Evolutionary conservation across 2,329 filamentous ascomycete species (phyloP).

Genomic region (Cercospora zeina): DNA sequence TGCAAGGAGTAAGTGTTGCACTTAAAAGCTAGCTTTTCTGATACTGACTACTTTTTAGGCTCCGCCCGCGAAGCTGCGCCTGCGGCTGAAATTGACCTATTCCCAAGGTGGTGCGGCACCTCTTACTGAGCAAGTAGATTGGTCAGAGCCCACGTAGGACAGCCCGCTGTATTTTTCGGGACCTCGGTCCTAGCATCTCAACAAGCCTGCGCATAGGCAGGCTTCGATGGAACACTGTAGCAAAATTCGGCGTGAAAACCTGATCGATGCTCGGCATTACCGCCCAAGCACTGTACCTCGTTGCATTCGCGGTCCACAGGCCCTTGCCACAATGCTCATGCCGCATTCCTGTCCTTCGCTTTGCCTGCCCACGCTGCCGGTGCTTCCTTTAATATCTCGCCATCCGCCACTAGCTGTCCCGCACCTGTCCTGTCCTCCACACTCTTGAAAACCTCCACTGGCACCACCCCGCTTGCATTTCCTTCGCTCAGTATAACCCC

Average conservation of each 20-base stretch:
- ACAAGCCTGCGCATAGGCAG: background rate
- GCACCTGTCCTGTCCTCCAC: slow-evolving; percentile 64
- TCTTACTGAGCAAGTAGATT: slow-evolving; percentile 91
- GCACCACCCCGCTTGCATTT: slow-evolving; percentile 61
- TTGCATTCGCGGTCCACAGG: background rate
- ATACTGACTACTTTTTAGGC: slow-evolving; percentile 55
- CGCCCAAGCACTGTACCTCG: background rate
- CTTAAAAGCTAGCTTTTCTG: background rate
- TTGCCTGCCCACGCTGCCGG: slow-evolving; percentile 56
- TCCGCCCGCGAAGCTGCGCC: slow-evolving; percentile 66
- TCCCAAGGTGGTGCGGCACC: slow-evolving; percentile 67
- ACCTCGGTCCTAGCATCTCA: background rate
- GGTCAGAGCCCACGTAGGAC: slow-evolving; percentile 69
- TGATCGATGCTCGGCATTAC: background rate
- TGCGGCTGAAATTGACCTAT: slow-evolving; percentile 84
- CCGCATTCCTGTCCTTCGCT: background rate
- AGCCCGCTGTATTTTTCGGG: background rate
- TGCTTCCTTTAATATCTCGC: slow-evolving; percentile 65
- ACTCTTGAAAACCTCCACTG: slow-evolving; percentile 67
- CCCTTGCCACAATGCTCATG: background rate
- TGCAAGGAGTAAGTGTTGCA: slow-evolving; percentile 77
- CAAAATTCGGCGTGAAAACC: background rate
- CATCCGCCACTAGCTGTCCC: slow-evolving; percentile 69
- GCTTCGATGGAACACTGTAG: background rate
- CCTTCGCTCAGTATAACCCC: slow-evolving; percentile 51